Evolutionary conservation across 441 rosid species (phyloP), one percentile per base, ranked within the genome.

Genomic region (Gossypium schwendimanii): DNA sequence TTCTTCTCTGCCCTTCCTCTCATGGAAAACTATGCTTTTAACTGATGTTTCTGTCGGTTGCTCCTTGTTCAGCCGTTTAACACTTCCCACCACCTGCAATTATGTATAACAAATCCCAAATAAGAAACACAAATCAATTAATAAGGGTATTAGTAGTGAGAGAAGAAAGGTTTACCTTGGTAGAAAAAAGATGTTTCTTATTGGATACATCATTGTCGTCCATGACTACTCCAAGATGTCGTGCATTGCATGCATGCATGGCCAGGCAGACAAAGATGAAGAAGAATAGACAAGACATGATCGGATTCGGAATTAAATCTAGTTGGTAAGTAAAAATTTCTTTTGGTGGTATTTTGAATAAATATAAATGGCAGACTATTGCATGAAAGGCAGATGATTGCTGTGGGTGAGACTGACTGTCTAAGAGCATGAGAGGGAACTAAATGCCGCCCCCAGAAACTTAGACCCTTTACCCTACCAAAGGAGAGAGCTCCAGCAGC

Each of bases 221-320:
- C 31, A 55, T 73, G 55, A 64, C 41, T 3, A 24, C 53, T 17
- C 75, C 70, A 11, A 79, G 70, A 74, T 26, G 81, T 11, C 88
- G 84, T 83, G 86, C 91, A 60, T 55, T 28, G 47, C 81, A 81
- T 69, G 79, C 76, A 80, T 81, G 85, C 80, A 79, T 69, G 75
- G 79, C 72, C 39, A 79, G 58, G 65, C 75, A 77, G n/a, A 74
- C 17, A 14, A 58, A 71, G 54, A 74, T 72, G 63, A 84, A 45
- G 59, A 80, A 18, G 61, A 80, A 55, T 71, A 80, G 67, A 39
- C 75, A 69, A 18, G 83, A 65, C 82, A 78, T 76, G 33, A 54
- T 49, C 71, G 36, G 41, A 60, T 55, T 55, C 12, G 61, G 31
- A 41, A 66, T 10, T 55, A 55, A 55, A 55, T 9, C 28, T 11